Conservation (phyloP, 2,329 filamentous ascomycete genomes). For the Sclerotinia glacialis region DNA sequence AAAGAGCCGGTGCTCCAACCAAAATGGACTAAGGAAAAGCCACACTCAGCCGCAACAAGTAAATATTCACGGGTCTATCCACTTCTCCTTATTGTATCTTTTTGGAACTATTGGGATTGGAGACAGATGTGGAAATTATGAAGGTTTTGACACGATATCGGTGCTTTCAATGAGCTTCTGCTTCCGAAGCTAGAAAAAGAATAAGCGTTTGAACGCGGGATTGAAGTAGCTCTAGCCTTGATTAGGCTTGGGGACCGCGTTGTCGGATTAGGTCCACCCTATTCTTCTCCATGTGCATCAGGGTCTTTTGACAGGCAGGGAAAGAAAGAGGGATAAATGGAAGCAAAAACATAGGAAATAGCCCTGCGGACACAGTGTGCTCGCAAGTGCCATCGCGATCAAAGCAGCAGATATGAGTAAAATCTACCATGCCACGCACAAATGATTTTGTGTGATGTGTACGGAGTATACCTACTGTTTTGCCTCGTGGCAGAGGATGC, state of each 20-base stretch:
- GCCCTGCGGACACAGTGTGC: too few relatives aligned
- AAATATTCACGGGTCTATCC: neutral
- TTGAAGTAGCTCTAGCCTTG: neutral
- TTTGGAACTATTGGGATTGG: neutral
- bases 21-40: neutral
- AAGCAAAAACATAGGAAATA: neutral
- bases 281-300: neutral
- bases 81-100: neutral
- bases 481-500: neutral
- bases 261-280: neutral
- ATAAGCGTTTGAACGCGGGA: neutral
- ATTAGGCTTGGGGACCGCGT: neutral
- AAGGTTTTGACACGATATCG: neutral
- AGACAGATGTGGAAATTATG: constrained; percentile 1
- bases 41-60: constrained; percentile 4
- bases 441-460: neutral
- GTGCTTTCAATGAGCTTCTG: neutral
- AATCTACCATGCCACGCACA: neutral
- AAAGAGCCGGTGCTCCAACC: neutral
- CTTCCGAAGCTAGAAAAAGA: neutral
- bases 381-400: neutral
- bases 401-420: neutral
- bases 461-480: neutral
- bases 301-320: neutral
- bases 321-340: neutral